Evolutionary conservation across 257 asterid species (phyloP).

Genomic region (Sherardia arvensis): DNA sequence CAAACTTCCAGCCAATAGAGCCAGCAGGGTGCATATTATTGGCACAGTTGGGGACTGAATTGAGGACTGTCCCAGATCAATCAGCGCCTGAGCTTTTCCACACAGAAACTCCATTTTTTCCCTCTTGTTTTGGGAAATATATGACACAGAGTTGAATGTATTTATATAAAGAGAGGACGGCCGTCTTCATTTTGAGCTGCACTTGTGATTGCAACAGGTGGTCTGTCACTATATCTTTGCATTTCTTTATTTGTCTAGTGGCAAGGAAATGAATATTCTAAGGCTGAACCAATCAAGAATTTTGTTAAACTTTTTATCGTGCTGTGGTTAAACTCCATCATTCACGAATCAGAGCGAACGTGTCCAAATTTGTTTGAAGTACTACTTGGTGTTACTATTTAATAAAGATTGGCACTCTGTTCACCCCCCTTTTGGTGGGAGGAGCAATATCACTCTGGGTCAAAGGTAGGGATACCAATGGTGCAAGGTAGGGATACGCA

Average conservation of each 20-base stretch:
- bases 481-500: background rate
- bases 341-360: background rate
- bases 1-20: constrained; percentile 29
- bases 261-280: background rate
- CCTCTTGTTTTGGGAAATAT: background rate
- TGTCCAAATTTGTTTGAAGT: background rate
- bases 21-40: constrained; percentile 21
- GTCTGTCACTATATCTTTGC: background rate
- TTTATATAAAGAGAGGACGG: background rate
- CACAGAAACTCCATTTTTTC: constrained; percentile 31
- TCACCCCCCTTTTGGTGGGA: background rate
- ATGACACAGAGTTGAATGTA: background rate
- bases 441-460: background rate
- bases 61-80: background rate
- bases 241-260: background rate
- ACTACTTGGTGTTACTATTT: background rate
- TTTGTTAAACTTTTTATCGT: background rate
- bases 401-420: background rate
- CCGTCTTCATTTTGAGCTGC: background rate
- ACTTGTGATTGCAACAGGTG: background rate
- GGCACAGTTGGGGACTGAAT: constrained; percentile 16
- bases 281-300: background rate
- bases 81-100: background rate
- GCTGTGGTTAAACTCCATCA: background rate
- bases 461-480: background rate